A percentile compares a stretch with the other conserved stretches of the same genome.
Conservation (phyloP, 164 flowering plant species). For the Dillenia turbinata region DNA sequence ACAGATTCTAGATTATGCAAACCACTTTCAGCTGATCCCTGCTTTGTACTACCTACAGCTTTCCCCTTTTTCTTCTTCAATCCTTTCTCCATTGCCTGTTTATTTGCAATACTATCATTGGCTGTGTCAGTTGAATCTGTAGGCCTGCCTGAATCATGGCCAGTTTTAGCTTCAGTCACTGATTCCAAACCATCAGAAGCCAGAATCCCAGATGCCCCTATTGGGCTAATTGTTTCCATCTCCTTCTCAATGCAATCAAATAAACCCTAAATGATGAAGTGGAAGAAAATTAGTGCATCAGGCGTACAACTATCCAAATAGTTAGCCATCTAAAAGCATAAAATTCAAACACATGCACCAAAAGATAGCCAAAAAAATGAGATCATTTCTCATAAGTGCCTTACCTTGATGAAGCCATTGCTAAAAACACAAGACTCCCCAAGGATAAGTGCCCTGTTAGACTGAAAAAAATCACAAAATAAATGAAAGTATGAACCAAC, state of each 20-base stretch:
- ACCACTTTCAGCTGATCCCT: conserved; percentile 38
- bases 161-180: conserved; percentile 38
- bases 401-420: conserved; percentile 74
- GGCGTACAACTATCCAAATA: too few relatives aligned
- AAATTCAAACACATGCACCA: too few relatives aligned
- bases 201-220: conserved; percentile 28
- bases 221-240: conserved; percentile 32
- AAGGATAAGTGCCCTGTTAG: conserved; percentile 54
- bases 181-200: conserved; percentile 19
- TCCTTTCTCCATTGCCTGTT: conserved; percentile 54
- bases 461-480: conserved; percentile 42
- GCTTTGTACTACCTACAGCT: conserved; percentile 40
- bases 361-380: too few relatives aligned
- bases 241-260: conserved; percentile 66
- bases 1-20: conserved; percentile 42
- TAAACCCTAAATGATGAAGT: conserved; percentile 41
- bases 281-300: conserved; percentile 6
- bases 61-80: conserved; percentile 85
- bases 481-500: conserved; percentile 3
- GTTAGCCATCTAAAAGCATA: too few relatives aligned
- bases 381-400: not conserved
- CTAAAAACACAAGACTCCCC: conserved; percentile 79
- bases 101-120: conserved; percentile 34
- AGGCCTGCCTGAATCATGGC: conserved; percentile 30
- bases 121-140: conserved; percentile 41